Percentiles rank a stretch among this genome's conserved stretches.
phyloP scores from a whole-genome alignment of 306 rosid species.

The Trichosanthes cucumerina region DNA sequence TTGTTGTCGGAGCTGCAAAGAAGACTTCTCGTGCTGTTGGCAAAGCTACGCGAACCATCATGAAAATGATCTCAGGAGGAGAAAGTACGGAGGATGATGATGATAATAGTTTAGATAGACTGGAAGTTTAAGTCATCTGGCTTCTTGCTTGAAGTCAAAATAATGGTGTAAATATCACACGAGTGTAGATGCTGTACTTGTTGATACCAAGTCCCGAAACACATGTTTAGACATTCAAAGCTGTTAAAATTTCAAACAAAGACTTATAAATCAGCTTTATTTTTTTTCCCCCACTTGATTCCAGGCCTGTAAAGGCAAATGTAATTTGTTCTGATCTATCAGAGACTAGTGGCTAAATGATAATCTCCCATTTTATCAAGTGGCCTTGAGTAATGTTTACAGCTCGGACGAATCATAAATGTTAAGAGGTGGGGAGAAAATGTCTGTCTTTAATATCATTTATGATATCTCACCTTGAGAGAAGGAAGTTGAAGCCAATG shows the following conservation, averaged over 20 bases:
- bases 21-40: slow-evolving; percentile 84
- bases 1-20: slow-evolving; percentile 82
- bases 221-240: not conserved
- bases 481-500: not conserved
- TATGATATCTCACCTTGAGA: not conserved
- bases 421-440: not conserved
- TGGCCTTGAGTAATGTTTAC: not conserved
- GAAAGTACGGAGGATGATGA: slow-evolving; percentile 35
- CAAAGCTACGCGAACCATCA: slow-evolving; percentile 57
- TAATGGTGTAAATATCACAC: slow-evolving; percentile 8
- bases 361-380: not conserved
- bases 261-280: not conserved
- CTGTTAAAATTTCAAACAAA: not conserved
- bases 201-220: not conserved
- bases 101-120: slow-evolving; percentile 33
- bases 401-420: not conserved
- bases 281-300: not conserved
- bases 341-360: not conserved
- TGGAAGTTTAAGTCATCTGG: slow-evolving; percentile 25
- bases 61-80: slow-evolving; percentile 53
- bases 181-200: not conserved
- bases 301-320: not conserved
- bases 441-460: not conserved
- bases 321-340: not conserved
- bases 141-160: not conserved